A percentile compares a stretch with the other conserved stretches of the same genome.
Evolutionary conservation across 1,284 basidiomycete species (phyloP).

Genomic region (Boletus smithii): DNA sequence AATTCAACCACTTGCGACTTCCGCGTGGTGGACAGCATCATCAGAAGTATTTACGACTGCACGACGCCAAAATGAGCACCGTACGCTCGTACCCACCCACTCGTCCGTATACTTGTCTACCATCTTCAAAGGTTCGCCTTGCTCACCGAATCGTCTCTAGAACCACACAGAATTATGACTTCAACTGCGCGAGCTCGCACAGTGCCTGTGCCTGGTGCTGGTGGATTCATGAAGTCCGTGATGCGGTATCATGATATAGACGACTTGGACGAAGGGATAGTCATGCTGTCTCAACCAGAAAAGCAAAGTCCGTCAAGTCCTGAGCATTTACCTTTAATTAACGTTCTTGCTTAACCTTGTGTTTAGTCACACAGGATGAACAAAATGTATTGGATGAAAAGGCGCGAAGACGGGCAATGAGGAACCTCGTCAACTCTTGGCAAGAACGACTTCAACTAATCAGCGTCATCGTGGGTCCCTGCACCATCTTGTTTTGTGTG

Average conservation of each 20-base stretch:
- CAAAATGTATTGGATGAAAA: slow-evolving; percentile 47
- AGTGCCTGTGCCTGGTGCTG: slow-evolving; percentile 7
- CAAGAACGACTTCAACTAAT: slow-evolving; percentile 59
- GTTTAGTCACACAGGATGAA: slow-evolving; percentile 44
- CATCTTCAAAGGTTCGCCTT: not conserved
- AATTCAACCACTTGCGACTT: slow-evolving; percentile 4
- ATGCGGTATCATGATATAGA: slow-evolving; percentile 10
- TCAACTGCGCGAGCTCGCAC: slow-evolving; percentile 17
- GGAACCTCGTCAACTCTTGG: slow-evolving; percentile 54
- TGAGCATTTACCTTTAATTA: not conserved
- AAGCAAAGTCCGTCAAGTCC: slow-evolving; percentile 21
- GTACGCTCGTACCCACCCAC: slow-evolving; percentile 1
- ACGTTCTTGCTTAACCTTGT: not conserved
- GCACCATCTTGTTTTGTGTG: not conserved
- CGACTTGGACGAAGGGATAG: slow-evolving; percentile 15
- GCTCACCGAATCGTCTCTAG: slow-evolving; percentile 14
- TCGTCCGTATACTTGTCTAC: slow-evolving; percentile 5
- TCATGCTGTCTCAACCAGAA: slow-evolving; percentile 8
- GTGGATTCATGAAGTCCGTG: slow-evolving; percentile 23
- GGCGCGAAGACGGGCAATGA: slow-evolving; percentile 43
- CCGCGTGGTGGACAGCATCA: slow-evolving; percentile 5
- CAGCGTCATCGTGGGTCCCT: slow-evolving; percentile 49
- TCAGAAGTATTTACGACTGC: not conserved
- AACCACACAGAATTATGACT: slow-evolving; percentile 17
- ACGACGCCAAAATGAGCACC: slow-evolving; percentile 14